Evolutionary conservation across 2,329 filamentous ascomycete genomes (phyloP), one percentile per base, ranked within the genome.

Genomic region (Xylaria sp.): DNA sequence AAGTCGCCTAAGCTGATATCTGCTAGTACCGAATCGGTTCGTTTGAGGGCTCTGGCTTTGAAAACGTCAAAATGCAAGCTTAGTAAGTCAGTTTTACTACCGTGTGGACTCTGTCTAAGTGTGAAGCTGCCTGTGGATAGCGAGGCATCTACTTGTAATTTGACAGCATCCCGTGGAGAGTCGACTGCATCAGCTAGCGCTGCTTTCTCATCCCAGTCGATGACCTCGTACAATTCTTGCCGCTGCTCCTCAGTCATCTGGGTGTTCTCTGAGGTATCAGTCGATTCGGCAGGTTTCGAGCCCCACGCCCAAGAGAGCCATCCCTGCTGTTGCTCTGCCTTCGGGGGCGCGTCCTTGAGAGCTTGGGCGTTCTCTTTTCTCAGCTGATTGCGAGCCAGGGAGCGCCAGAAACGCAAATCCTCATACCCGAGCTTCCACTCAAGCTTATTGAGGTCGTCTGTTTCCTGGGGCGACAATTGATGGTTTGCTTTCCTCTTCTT

Each of bases 131-230:
- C 96, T 0, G 95, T 97, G 71, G 93, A 92, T n/a, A 99, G 89
- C 64, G 93, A 95, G 59, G 96, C 91, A 78, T 98, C 94, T 58
- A 99, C 84, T 78, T 98, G 93, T 79, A 98, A 86, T 81, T 98
- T 98, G 76, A 99, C 87, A 10, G 93, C 93, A 74, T 99, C 96
- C 63, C 93, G 89, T 0, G 97, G 97, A 37, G 94, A 85, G 74
- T 99, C 96, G 3, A 99, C 91, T 50, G 92, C 91, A 73, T 97
- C 94, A 0, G 93, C 87, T 47, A 99, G 86, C 1, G 92, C 93
- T 69, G 94, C 91, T 84, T 98, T 98, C 81, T 99, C 96, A 71
- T 99, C 93, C 91, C 95, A 99, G 76, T 98, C 96, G 75, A 99
- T 99, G 59, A 93, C 97, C 74, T 97, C 92, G 79, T 98, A 99